Percentiles rank a stretch among this genome's conserved stretches.
Evolutionary conservation across 2,329 filamentous ascomycete species (phyloP).

Genomic region (Phoma sp.): DNA sequence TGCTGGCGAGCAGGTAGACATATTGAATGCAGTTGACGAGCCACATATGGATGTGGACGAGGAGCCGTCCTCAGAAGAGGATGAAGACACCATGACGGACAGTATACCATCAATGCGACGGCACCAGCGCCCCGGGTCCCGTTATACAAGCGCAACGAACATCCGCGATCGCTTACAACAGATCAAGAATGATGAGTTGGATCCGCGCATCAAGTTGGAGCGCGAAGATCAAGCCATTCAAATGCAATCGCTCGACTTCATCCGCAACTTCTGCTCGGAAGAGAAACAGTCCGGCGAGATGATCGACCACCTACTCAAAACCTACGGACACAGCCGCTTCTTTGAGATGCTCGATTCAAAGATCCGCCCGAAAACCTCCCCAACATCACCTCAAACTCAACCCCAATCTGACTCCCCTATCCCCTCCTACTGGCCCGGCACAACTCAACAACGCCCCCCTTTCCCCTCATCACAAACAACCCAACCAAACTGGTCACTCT

Average conservation of each 20-base stretch:
- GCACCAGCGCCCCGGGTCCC: slow-evolving; percentile 47
- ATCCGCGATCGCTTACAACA: slow-evolving; percentile 52
- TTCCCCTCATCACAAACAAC: slow-evolving; percentile 38
- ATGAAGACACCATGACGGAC: slow-evolving; percentile 57
- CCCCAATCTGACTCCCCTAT: slow-evolving; percentile 22
- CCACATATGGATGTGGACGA: slow-evolving; percentile 53
- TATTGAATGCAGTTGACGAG: slow-evolving; percentile 61
- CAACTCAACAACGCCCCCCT: slow-evolving; percentile 62
- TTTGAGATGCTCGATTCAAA: slow-evolving; percentile 84
- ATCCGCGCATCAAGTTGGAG: slow-evolving; percentile 71
- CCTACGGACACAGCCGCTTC: slow-evolving; percentile 77
- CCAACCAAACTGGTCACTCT: slow-evolving; percentile 51
- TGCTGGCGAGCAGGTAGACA: slow-evolving; percentile 65
- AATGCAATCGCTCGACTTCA: slow-evolving; percentile 87
- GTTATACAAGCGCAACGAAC: slow-evolving; percentile 45
- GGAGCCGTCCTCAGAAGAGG: slow-evolving; percentile 51
- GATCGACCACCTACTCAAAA: slow-evolving; percentile 82
- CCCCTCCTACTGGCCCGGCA: slow-evolving; percentile 59
- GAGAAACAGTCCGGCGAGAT: slow-evolving; percentile 66
- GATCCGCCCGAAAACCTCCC: slow-evolving; percentile 62
- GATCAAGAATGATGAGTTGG: slow-evolving; percentile 70
- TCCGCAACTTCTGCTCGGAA: slow-evolving; percentile 86
- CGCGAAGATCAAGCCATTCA: slow-evolving; percentile 86
- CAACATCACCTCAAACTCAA: not conserved
- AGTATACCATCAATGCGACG: slow-evolving; percentile 50